Evolutionary conservation across 257 asterid species (phyloP), one percentile per base, ranked within the genome.

Genomic region (Solanum clarkiae): DNA sequence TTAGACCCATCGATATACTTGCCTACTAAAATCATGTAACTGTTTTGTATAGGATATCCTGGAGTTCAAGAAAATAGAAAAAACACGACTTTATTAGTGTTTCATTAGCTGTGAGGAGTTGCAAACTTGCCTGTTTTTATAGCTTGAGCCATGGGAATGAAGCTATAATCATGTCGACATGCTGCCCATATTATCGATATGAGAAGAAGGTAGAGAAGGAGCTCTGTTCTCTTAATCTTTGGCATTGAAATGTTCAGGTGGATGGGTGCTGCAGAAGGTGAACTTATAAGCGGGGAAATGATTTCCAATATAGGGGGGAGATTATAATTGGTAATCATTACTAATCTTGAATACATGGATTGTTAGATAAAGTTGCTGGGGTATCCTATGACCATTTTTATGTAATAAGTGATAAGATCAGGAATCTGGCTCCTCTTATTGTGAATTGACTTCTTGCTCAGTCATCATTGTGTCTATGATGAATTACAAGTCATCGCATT

Each of bases 381-480:
- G 93, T 63, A 92, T 92, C 91, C 93, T 24, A 89, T 85, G 91
- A 87, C 82, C 49, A 68, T 36, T 84, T 69, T 74, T 68, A 81
- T 68, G 86, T 75, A 29, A 74, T 51, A 45, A 42, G 82, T 84
- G 86, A 87, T 85, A 55, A 85, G 89, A 53, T 87, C 62, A 65
- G 84, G 88, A 81, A 77, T 87, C 77, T 86, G 87, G 83, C 29
- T 87, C 81, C 75, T 81, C 13, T 91, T 89, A 89, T 90, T 90
- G 88, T 88, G 88, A 74, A 85, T 91, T 92, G 94, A 89, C 90
- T 88, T 90, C 87, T 79, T 87, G 81, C 49, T 74, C 54, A 13
- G 59, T 88, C 89, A 92, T 92, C 87, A 93, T 90, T 91, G 88
- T 82, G 54, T 65, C 84, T 90, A 85, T 88, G 89, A 88, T 89